A percentile compares a stretch with the other conserved stretches of the same genome.
Conservation (phyloP, 2,329 filamentous ascomycete species). For the Claviceps sp. region DNA sequence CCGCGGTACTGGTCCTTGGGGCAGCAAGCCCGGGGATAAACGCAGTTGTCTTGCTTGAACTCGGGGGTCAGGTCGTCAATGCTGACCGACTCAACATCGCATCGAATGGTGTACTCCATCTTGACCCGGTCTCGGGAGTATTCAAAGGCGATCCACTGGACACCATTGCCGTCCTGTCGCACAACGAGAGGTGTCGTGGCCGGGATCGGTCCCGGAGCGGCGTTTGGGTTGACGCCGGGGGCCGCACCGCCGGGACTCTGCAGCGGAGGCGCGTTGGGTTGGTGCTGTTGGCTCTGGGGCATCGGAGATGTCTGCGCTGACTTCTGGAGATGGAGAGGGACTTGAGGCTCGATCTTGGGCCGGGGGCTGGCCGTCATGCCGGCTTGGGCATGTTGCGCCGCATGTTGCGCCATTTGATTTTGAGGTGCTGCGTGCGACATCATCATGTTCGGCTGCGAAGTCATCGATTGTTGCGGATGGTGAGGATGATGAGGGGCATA, state of each 20-base stretch:
- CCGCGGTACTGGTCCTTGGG: slow-evolving; percentile 92
- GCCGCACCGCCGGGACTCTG: slow-evolving; percentile 24
- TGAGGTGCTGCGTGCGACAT: slow-evolving; percentile 47
- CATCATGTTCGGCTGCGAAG: slow-evolving; percentile 52
- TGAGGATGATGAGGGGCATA: slow-evolving; percentile 44
- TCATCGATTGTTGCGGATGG: slow-evolving; percentile 35
- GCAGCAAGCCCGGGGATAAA: slow-evolving; percentile 91
- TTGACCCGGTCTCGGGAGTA: slow-evolving; percentile 95
- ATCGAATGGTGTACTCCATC: slow-evolving; percentile 98
- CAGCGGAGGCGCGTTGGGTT: slow-evolving; percentile 24
- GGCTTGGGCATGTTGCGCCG: slow-evolving; percentile 38
- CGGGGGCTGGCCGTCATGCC: slow-evolving; percentile 49
- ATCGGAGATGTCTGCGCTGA: slow-evolving; percentile 29
- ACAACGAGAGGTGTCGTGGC: slow-evolving; percentile 92
- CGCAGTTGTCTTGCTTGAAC: slow-evolving; percentile 97
- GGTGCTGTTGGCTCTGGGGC: slow-evolving; percentile 24
- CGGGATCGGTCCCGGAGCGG: slow-evolving; percentile 89
- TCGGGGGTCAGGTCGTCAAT: slow-evolving; percentile 73
- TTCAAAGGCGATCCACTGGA: slow-evolving; percentile 98
- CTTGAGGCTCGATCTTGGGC: slow-evolving; percentile 49
- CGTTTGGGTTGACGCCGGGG: slow-evolving; percentile 65
- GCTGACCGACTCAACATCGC: slow-evolving; percentile 92
- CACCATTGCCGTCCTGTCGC: slow-evolving; percentile 86
- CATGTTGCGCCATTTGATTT: slow-evolving; percentile 46
- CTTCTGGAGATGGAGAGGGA: slow-evolving; percentile 49